Conservation (phyloP, 345 rosid genomes). For the Toxicodendron radicans region DNA sequence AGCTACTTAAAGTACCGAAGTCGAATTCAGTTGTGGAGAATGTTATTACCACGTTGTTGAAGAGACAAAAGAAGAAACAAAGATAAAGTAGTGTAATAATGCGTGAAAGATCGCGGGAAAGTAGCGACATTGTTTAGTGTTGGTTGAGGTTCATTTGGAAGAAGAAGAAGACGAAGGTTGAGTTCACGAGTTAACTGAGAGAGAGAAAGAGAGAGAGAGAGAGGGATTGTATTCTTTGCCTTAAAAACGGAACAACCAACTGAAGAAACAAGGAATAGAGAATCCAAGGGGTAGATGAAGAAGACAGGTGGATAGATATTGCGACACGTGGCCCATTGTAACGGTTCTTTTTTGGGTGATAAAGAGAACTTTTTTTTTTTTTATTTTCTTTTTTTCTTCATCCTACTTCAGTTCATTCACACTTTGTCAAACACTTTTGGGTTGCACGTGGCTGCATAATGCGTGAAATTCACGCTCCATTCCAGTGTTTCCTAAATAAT, state of each 20-base stretch:
- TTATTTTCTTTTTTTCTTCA: background rate
- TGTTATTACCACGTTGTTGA: conserved; percentile 23
- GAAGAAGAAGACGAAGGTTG: conserved; percentile 16
- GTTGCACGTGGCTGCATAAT: conserved; percentile 1
- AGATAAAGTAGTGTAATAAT: conserved; percentile 26
- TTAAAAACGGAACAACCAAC: conserved; percentile 21
- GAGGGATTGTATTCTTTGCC: conserved; percentile 20
- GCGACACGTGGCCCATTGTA: conserved; percentile 53
- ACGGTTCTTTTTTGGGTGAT: conserved; percentile 39
- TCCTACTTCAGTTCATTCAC: background rate
- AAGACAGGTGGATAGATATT: conserved; percentile 52
- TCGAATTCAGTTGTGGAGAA: conserved; percentile 57
- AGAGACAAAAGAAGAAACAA: conserved; percentile 39
- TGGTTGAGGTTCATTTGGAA: conserved; percentile 35
- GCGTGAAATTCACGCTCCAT: conserved; percentile 10
- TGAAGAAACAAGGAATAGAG: conserved; percentile 32
- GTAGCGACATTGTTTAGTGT: conserved; percentile 37
- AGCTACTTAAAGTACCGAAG: conserved; percentile 68
- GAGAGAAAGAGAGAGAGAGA: conserved; percentile 29
- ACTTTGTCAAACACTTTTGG: background rate
- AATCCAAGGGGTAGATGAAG: conserved; percentile 38
- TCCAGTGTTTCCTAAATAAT: too few relatives aligned
- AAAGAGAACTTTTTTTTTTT: background rate
- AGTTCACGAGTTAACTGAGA: conserved; percentile 33
- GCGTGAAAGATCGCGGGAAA: conserved; percentile 23